A percentile compares a stretch with the other conserved stretches of the same genome.
Evolutionary conservation across 148 eudicot genomes (phyloP).

Genomic region (Chenopodium formosanum): DNA sequence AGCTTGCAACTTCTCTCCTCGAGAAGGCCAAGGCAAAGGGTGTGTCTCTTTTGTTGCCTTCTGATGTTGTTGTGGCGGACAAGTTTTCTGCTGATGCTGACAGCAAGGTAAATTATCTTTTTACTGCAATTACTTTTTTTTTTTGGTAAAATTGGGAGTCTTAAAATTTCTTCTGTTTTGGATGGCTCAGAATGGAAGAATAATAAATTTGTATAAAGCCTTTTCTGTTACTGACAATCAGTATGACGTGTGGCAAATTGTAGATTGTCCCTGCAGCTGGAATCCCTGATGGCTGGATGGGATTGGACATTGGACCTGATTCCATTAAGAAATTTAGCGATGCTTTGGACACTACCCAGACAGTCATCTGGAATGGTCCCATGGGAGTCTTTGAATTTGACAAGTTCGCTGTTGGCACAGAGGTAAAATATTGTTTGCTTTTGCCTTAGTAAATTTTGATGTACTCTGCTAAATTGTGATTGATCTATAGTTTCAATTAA

Average conservation of each 20-base stretch:
- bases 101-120: conserved; percentile 65
- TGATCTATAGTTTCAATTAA: too few relatives aligned
- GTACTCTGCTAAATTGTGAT: not conserved
- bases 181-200: not conserved
- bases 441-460: not conserved
- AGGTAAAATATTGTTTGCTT: conserved; percentile 36
- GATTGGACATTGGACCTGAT: conserved; percentile 94
- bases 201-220: not conserved
- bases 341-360: conserved; percentile 80
- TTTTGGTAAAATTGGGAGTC: not conserved
- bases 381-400: conserved; percentile 96
- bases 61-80: conserved; percentile 88
- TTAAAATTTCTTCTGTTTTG: not conserved
- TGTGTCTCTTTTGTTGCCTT: conserved; percentile 68
- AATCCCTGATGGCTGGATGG: conserved; percentile 98
- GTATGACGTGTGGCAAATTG: conserved; percentile 18
- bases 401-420: conserved; percentile 73
- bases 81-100: conserved; percentile 93
- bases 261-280: conserved; percentile 79
- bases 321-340: conserved; percentile 74
- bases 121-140: not conserved
- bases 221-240: not conserved
- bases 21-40: conserved; percentile 89
- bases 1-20: conserved; percentile 72
- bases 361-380: conserved; percentile 95